A percentile compares a stretch with the other conserved stretches of the same genome.
phyloP scores from a whole-genome alignment of 2,329 filamentous ascomycete genomes.

The Tolypocladium ovalisporum region DNA sequence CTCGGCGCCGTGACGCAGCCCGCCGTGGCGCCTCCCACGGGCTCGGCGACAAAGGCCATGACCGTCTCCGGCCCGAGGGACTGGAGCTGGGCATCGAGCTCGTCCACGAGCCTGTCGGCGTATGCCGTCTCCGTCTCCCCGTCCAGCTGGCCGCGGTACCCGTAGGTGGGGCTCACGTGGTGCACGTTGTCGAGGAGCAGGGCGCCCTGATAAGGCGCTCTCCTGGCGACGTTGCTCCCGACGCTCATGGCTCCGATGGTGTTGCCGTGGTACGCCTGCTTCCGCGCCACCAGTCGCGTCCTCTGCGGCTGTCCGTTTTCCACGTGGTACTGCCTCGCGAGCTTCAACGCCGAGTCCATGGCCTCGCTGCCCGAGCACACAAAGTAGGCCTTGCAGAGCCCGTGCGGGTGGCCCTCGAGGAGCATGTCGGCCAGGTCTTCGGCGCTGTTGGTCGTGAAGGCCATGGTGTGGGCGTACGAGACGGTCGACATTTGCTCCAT shows the following conservation, averaged over 20 bases:
- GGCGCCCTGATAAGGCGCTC: constrained; percentile 43
- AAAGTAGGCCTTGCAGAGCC: constrained; percentile 27
- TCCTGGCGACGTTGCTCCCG: constrained; percentile 50
- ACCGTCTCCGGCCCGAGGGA: constrained; percentile 53
- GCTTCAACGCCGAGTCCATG: constrained; percentile 36
- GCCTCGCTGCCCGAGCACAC: constrained; percentile 24
- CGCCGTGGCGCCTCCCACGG: constrained; percentile 56
- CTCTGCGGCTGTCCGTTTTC: constrained; percentile 25
- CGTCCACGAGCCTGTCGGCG: constrained; percentile 45
- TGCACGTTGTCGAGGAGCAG: constrained; percentile 32
- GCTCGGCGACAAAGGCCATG: constrained; percentile 63
- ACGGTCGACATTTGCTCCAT: constrained; percentile 45
- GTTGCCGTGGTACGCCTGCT: constrained; percentile 36
- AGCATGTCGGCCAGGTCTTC: constrained; percentile 23
- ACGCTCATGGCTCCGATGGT: constrained; percentile 53
- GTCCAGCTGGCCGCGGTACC: constrained; percentile 44
- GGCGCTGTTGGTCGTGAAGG: constrained; percentile 40
- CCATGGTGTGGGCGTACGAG: constrained; percentile 27
- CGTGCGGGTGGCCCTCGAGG: constrained; percentile 22
- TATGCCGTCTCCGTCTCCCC: constrained; percentile 48
- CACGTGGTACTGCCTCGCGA: constrained; percentile 35
- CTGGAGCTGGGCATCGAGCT: constrained; percentile 58
- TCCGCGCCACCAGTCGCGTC: constrained; percentile 28
- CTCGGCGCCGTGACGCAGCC: constrained; percentile 56
- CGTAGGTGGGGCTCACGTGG: constrained; percentile 55